Conservation (phyloP, 257 asterid species). For the Thymus quinquecostatus region DNA sequence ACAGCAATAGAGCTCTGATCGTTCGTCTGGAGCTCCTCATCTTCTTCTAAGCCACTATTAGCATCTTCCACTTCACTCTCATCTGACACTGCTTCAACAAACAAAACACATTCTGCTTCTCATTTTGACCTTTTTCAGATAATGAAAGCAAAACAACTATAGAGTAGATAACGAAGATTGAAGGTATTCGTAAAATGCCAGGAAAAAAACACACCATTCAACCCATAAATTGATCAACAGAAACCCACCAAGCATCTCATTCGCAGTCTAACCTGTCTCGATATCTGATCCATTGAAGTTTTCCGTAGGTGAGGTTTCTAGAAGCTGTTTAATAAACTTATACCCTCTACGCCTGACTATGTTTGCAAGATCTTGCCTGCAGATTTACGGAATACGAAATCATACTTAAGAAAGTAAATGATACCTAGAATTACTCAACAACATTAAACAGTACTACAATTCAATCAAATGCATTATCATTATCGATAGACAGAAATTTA, state of each 20-base stretch:
- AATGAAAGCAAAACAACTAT: slow-evolving; percentile 33
- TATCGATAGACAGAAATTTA: neutral
- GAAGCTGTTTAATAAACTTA: slow-evolving; percentile 64
- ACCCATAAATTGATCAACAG: too few species aligned
- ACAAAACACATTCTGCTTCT: slow-evolving; percentile 38
- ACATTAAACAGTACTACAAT: neutral
- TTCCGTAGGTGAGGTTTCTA: slow-evolving; percentile 41
- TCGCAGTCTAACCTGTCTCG: slow-evolving; percentile 43
- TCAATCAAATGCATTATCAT: neutral
- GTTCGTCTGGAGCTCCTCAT: slow-evolving; percentile 30
- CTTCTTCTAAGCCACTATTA: slow-evolving; percentile 22
- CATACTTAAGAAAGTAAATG: slow-evolving; percentile 24
- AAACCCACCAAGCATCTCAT: too few species aligned
- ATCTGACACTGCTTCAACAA: slow-evolving; percentile 41
- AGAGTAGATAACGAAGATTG: too few species aligned
- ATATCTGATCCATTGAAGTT: slow-evolving; percentile 26
- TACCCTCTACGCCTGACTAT: slow-evolving; percentile 94
- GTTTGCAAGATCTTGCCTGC: slow-evolving; percentile 75
- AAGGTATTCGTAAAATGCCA: too few species aligned
- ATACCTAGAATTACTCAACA: slow-evolving; percentile 4
- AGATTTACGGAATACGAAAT: slow-evolving; percentile 6
- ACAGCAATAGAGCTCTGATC: slow-evolving; percentile 21
- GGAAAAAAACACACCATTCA: too few species aligned
- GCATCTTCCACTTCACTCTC: slow-evolving; percentile 30
- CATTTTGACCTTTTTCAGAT: slow-evolving; percentile 70